phyloP scores from a whole-genome alignment of 805 yeast species.

The Candida xiaguanensis region DNA sequence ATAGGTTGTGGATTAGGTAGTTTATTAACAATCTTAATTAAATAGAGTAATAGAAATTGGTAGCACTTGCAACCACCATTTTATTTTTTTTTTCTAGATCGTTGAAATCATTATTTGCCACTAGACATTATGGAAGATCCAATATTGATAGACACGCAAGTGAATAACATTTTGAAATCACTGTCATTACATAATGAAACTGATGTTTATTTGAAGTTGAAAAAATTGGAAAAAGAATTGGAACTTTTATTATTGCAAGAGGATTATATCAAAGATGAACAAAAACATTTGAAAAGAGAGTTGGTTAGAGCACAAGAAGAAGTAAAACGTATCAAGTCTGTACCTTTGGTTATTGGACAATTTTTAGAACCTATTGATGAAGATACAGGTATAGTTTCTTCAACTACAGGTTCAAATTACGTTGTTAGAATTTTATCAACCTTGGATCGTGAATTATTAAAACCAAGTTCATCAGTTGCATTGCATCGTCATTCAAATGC shows the following conservation, averaged over 20 bases:
- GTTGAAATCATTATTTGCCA: slow-evolving; percentile 7
- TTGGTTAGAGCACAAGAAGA: slow-evolving; percentile 96
- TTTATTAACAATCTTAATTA: slow-evolving; percentile 16
- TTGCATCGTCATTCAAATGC: slow-evolving; percentile 98
- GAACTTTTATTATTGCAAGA: slow-evolving; percentile 86
- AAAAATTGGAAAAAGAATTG: slow-evolving; percentile 85
- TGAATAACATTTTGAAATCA: slow-evolving; percentile 11
- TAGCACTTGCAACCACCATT: slow-evolving; percentile 1
- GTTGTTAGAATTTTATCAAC: slow-evolving; percentile 95
- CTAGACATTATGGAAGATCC: slow-evolving; percentile 31
- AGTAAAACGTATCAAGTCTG: slow-evolving; percentile 95
- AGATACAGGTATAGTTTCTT: slow-evolving; percentile 92
- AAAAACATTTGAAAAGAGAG: slow-evolving; percentile 92
- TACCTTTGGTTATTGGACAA: slow-evolving; percentile 97
- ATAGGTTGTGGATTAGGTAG: slow-evolving; percentile 19
- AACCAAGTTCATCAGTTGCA: slow-evolving; percentile 94
- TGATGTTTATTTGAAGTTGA: slow-evolving; percentile 80
- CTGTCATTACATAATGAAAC: slow-evolving; percentile 20
- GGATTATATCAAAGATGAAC: slow-evolving; percentile 96
- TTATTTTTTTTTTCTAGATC: slow-evolving; percentile 1
- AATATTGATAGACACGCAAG: slow-evolving; percentile 23
- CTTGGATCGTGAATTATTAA: slow-evolving; percentile 87
- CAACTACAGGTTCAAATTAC: slow-evolving; percentile 96
- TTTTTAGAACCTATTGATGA: slow-evolving; percentile 97
- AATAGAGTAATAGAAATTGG: slow-evolving; percentile 6